Evolutionary conservation across 202 grass and related monocot genomes (phyloP), one percentile per base, ranked within the genome.

Genomic region (Hordeum pubiflorum): DNA sequence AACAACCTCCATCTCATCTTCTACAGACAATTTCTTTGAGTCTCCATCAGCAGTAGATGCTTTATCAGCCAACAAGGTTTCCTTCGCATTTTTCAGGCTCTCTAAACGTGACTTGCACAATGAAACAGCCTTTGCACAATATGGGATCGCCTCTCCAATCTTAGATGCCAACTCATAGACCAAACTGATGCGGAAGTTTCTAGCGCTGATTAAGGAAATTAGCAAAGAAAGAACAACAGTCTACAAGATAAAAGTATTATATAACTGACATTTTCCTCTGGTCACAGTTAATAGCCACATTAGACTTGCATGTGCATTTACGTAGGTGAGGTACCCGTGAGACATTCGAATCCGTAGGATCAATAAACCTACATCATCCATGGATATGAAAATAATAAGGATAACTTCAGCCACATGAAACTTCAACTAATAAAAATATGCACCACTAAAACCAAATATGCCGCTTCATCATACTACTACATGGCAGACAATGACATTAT

Each of bases 171-270:
- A 36, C 79, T 97, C 95, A 22, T 86, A 66, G 20, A 97, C 92
- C 77, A 94, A 91, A 90, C 90, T 86, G 74, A 97, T 84, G 80
- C 95, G 88, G 83, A 97, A 94, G 79, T 97, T 94, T 86, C 95
- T 94, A 89, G 20, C 33, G 84, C 32, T 67, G 41, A 66, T 94
- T 80, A 91, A 87, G 86, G 83, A 34, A 76, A 76, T 62, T 72
- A 9, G 61, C 46, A 84, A 83, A 76, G 32, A 15, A 70, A 43
- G 27, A 80, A 6, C 17, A n/a, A 44, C 17, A 69, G 22, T 63
- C 80, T 61, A n/a, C 18, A 81, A 43, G 9, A 76, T 58, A 74
- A 17, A 6, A 20, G 27, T 18, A 60, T 44, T 26, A 31, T 73
- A 29, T 10, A 65, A 34, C 61, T 46, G 3, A 48, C 7, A 15